Conservation (phyloP, 106 monocot species). For the Amphibolis antarctica region DNA sequence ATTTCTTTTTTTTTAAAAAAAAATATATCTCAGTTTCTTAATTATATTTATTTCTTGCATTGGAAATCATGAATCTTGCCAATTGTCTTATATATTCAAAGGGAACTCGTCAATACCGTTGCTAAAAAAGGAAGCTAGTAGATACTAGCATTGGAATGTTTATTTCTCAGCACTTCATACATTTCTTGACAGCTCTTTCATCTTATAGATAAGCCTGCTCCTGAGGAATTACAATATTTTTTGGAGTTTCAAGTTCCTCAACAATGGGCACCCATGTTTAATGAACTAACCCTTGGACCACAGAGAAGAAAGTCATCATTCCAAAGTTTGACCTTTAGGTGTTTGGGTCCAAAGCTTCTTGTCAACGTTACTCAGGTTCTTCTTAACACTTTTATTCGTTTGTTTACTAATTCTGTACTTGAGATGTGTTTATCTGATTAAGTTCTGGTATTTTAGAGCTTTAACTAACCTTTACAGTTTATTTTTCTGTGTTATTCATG, state of each 20-base stretch:
- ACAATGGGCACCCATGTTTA: conserved; percentile 86
- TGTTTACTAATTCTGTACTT: not conserved
- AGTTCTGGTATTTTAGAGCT: not conserved
- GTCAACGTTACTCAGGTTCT: conserved; percentile 78
- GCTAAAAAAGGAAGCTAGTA: too few relatives aligned
- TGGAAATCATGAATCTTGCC: too few relatives aligned
- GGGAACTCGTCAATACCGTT: too few relatives aligned
- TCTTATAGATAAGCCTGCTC: conserved; percentile 71
- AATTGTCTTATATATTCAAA: too few relatives aligned
- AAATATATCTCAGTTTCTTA: too few relatives aligned
- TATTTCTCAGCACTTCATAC: not conserved
- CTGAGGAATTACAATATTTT: conserved; percentile 65
- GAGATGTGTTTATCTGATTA: not conserved
- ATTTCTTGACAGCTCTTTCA: not conserved
- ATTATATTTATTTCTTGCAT: too few relatives aligned
- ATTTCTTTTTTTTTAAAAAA: too few relatives aligned
- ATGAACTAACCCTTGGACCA: conserved; percentile 73
- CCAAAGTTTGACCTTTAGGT: conserved; percentile 63
- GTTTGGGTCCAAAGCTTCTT: conserved; percentile 65
- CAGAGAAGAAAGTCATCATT: conserved; percentile 63
- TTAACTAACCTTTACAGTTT: too few relatives aligned
- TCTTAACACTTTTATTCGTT: not conserved
- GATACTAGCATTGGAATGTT: not conserved
- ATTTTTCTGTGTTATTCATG: too few relatives aligned
- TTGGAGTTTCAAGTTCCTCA: conserved; percentile 93